These are phyloP conservation scores for Camellia oleifera DNA, from an alignment of 179 eudicot species.

Conservation along the genomic window DNA sequence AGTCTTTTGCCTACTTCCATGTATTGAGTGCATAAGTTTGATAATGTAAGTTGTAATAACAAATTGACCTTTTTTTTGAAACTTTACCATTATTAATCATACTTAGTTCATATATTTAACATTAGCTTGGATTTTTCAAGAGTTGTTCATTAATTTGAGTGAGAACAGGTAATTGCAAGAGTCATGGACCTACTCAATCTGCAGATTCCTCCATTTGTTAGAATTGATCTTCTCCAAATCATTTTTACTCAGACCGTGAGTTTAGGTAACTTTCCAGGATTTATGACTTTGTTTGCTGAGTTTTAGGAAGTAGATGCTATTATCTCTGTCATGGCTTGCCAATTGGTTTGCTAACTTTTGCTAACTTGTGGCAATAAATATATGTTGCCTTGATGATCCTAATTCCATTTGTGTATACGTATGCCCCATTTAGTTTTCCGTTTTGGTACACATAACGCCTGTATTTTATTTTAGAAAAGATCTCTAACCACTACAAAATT, in stretches of 20 bases:
- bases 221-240: constrained; percentile 68
- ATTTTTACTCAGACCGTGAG: constrained; percentile 32
- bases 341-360: no score
- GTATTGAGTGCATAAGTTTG: no score
- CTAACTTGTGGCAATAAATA: no score
- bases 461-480: background rate
- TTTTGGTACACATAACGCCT: background rate
- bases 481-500: background rate
- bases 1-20: background rate
- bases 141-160: constrained; percentile 16
- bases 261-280: constrained; percentile 26
- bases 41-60: no score
- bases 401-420: no score
- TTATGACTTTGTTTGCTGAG: background rate
- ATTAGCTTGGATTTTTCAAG: background rate
- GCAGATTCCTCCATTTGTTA: constrained; percentile 77
- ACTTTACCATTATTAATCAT: background rate
- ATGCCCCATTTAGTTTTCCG: background rate
- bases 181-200: constrained; percentile 66
- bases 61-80: no score
- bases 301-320: no score
- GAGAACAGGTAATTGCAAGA: constrained; percentile 71
- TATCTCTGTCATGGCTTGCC: no score
- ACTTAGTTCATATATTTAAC: background rate
- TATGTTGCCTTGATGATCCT: no score